Percentiles rank a stretch among this genome's conserved stretches.
Evolutionary conservation across 805 yeast genomes (phyloP).

Genomic region (Kluyveromyces lactis): DNA sequence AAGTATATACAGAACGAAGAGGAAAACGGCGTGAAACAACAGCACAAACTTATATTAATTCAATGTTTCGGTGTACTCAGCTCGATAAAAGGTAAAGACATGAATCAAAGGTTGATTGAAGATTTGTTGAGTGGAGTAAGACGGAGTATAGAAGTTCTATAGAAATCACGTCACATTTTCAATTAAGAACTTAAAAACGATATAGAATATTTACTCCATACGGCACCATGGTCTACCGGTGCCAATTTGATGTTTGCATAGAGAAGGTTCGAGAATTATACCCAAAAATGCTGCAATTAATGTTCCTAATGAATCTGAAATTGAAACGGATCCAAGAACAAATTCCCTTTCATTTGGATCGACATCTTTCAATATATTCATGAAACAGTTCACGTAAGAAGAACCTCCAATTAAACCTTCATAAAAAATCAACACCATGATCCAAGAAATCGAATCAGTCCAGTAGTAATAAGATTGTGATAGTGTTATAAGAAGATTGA

Average conservation of each 20-base stretch:
- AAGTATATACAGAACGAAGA: slow-evolving; percentile 29
- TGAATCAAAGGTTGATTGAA: slow-evolving; percentile 52
- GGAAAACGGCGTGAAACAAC: slow-evolving; percentile 35
- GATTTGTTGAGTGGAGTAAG: slow-evolving; percentile 34
- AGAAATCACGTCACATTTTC: too few species aligned
- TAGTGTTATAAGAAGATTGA: slow-evolving; percentile 52
- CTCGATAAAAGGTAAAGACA: slow-evolving; percentile 44
- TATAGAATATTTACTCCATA: slow-evolving; percentile 25
- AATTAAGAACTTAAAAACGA: too few species aligned
- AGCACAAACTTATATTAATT: slow-evolving; percentile 36
- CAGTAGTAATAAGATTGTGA: slow-evolving; percentile 55
- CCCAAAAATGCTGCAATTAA: slow-evolving; percentile 74
- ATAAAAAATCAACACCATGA: slow-evolving; percentile 62
- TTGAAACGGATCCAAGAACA: slow-evolving; percentile 74
- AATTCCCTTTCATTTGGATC: slow-evolving; percentile 54
- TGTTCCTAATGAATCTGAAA: slow-evolving; percentile 80
- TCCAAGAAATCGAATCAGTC: slow-evolving; percentile 51
- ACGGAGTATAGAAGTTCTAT: slow-evolving; percentile 24
- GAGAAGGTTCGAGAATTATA: slow-evolving; percentile 59
- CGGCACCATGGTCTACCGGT: slow-evolving; percentile 79
- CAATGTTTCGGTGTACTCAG: slow-evolving; percentile 58
- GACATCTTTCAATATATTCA: slow-evolving; percentile 58
- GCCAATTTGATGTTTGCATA: slow-evolving; percentile 64
- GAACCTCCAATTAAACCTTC: slow-evolving; percentile 91
- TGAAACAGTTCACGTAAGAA: slow-evolving; percentile 81